Evolutionary conservation across 345 rosid genomes (phyloP), one percentile per base, ranked within the genome.

Genomic region (Abelmoschus esculentus): DNA sequence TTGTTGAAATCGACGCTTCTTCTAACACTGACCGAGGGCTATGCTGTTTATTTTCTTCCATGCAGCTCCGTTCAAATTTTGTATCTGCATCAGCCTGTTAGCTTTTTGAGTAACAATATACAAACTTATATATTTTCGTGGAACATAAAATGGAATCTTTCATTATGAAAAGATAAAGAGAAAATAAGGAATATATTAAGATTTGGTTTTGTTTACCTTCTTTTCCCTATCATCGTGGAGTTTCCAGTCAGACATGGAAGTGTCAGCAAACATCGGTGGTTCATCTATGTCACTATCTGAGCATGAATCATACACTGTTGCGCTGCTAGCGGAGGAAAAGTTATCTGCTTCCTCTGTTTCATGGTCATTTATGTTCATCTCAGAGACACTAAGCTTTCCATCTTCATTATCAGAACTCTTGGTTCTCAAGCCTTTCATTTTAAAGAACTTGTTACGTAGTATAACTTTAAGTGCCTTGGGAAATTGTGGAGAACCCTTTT

Each of bases 71-170:
- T 58, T 22, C 64, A 28, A 63, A 46, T 57, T 75, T 71, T 69
- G 72, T 59, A 36, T 70, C 80, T 83, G 77, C 17, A 56, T 1
- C 65, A 53, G 50, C 74, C 80, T 83, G 83, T 81, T 79, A 73
- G 70, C 70, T 52, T 75, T 59, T 59, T 73, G 17, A 70, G 75
- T 70, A 49, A 49, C 54, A 15, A 4, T 49, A 2, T 49, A 3
- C 15, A 49, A 49, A 1, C 18, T 49, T 49, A 14, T 0, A 49
- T 42, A 42, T 42, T 42, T 8, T 42, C 46, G 0, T 42, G 12
- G 46, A 42, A 42, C 46, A 42, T 42, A 2, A 38, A 38, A 1
- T 38, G 9, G 0, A 38, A 38, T 38, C 42, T 38, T 1, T 38
- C 2, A 38, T 7, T 7, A 38, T 38, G 42, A 38, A 38, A 38